Conservation (phyloP, 2,329 filamentous ascomycete genomes). For the Cladosporium phlei region DNA sequence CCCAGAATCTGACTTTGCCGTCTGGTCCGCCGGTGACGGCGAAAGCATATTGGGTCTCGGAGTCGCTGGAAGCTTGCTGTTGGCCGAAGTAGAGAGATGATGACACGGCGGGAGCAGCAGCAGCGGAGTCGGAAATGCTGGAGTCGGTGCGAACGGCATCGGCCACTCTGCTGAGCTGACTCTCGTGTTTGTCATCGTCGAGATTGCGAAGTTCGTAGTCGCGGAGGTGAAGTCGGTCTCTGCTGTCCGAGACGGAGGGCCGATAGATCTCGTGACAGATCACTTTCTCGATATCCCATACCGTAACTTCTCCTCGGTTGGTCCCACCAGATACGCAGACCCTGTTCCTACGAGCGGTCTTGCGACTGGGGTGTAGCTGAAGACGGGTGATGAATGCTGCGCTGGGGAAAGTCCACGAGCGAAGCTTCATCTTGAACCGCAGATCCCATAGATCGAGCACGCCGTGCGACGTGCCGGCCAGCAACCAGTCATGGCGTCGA, state of each 20-base stretch:
- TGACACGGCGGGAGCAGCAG: constrained; percentile 53
- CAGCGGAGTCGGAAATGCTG: constrained; percentile 17
- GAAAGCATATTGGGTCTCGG: constrained; percentile 72
- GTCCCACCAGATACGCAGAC: constrained; percentile 86
- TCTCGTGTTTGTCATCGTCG: constrained; percentile 81
- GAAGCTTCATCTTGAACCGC: constrained; percentile 83
- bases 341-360: constrained; percentile 64
- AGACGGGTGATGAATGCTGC: constrained; percentile 76
- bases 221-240: constrained; percentile 41
- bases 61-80: constrained; percentile 64
- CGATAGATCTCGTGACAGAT: constrained; percentile 86
- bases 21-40: constrained; percentile 84
- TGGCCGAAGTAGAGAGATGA: constrained; percentile 68
- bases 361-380: constrained; percentile 61
- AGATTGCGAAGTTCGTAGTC: constrained; percentile 81
- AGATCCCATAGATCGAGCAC: constrained; percentile 94
- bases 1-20: constrained; percentile 91
- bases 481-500: constrained; percentile 79
- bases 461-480: constrained; percentile 87
- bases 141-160: constrained; percentile 59
- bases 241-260: constrained; percentile 55
- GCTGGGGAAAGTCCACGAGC: constrained; percentile 81
- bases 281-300: constrained; percentile 92
- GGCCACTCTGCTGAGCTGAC: constrained; percentile 81
- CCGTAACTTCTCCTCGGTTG: constrained; percentile 79